These are phyloP conservation scores for Thielaviopsis punctulata DNA, from an alignment of 2,329 filamentous ascomycete genomes.

Conservation along the genomic window DNA sequence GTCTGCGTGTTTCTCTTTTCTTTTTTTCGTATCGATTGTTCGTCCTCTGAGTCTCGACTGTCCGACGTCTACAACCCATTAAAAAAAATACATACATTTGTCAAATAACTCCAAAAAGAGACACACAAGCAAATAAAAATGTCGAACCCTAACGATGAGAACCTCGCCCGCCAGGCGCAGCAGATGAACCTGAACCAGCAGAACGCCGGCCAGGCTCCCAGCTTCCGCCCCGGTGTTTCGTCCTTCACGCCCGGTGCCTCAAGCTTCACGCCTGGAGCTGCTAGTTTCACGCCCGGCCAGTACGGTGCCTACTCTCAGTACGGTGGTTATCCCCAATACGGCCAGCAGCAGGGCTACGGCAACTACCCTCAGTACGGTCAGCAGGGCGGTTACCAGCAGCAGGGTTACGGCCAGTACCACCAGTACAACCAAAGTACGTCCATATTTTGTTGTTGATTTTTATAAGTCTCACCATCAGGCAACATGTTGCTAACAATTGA, in stretches of 20 bases:
- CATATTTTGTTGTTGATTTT: neutral
- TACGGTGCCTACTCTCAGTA: constrained; percentile 43
- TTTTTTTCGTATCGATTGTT: neutral
- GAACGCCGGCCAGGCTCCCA: constrained; percentile 27
- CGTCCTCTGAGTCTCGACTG: neutral
- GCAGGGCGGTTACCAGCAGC: constrained; percentile 32
- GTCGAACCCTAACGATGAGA: constrained; percentile 89
- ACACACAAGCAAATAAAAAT: no score
- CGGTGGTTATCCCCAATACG: constrained; percentile 20
- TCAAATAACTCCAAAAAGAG: no score
- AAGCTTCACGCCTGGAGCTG: constrained; percentile 56
- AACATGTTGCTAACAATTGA: neutral
- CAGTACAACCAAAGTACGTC: constrained; percentile 29
- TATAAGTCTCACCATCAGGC: constrained; percentile 1
- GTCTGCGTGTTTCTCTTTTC: neutral
- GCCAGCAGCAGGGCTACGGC: constrained; percentile 28
- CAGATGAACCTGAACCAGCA: constrained; percentile 54
- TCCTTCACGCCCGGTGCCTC: constrained; percentile 48
- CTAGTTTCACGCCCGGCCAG: constrained; percentile 57
- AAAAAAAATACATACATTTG: neutral
- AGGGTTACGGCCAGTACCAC: constrained; percentile 28
- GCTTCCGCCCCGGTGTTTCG: constrained; percentile 28
- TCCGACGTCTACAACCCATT: neutral
- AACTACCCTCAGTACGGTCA: no score
- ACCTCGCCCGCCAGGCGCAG: constrained; percentile 67